Conservation (phyloP, 2,329 filamentous ascomycete species). For the Sarocladium oryzae region DNA sequence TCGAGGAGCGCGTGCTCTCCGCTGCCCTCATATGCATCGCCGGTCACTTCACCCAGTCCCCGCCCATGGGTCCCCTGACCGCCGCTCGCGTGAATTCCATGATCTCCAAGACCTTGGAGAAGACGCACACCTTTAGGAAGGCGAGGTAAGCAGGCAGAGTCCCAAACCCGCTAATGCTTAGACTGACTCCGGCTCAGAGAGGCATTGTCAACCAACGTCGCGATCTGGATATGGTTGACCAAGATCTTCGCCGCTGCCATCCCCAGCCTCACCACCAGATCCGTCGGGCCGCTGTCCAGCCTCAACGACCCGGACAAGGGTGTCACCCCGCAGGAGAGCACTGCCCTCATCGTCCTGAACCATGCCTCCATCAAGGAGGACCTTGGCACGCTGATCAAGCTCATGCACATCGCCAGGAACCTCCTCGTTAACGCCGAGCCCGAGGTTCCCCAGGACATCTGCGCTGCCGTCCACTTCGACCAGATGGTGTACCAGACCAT, state of each 20-base stretch:
- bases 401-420: slow-evolving; percentile 61
- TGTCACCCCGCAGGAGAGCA: slow-evolving; percentile 56
- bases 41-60: slow-evolving; percentile 51
- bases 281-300: slow-evolving; percentile 48
- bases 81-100: slow-evolving; percentile 49
- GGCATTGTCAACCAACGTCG: slow-evolving; percentile 53
- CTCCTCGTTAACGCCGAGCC: slow-evolving; percentile 58
- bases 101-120: slow-evolving; percentile 55
- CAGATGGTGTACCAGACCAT: slow-evolving; percentile 61
- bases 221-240: slow-evolving; percentile 59
- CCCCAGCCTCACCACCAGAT: slow-evolving; percentile 52
- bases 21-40: slow-evolving; percentile 56
- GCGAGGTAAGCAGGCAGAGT: slow-evolving; percentile 40
- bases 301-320: slow-evolving; percentile 49
- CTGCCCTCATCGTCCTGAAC: slow-evolving; percentile 56
- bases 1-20: slow-evolving; percentile 58
- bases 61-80: slow-evolving; percentile 51
- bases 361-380: slow-evolving; percentile 55
- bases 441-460: slow-evolving; percentile 59
- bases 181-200: slow-evolving; percentile 35
- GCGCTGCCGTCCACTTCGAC: slow-evolving; percentile 57
- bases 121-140: slow-evolving; percentile 55
- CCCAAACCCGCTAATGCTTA: too few species aligned
- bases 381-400: slow-evolving; percentile 56
- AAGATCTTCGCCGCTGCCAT: slow-evolving; percentile 56